Evolutionary conservation across 768 basidiomycete genomes (phyloP).

Genomic region (Xerocomellus dryophilus): DNA sequence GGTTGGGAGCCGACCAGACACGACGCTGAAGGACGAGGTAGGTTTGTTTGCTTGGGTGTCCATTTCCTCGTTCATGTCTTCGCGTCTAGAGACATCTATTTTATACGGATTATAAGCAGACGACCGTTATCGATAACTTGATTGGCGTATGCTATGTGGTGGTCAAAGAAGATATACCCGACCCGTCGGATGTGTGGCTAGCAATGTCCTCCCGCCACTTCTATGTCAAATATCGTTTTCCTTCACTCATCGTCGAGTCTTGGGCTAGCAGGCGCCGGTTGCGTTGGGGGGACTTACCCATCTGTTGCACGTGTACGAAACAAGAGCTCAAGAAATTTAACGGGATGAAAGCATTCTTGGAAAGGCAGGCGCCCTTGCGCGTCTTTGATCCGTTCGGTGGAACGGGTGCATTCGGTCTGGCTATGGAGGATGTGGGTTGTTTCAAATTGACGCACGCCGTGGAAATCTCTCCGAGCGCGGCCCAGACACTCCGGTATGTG

Average conservation of each 20-base stretch:
- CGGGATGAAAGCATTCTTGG: slow-evolving; percentile 33
- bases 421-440: slow-evolving; percentile 52
- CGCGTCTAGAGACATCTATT: slow-evolving; percentile 56
- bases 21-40: slow-evolving; percentile 57
- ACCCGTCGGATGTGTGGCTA: slow-evolving; percentile 47
- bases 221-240: slow-evolving; percentile 52
- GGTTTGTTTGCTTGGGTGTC: neutral
- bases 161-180: slow-evolving; percentile 31
- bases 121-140: slow-evolving; percentile 37
- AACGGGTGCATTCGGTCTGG: slow-evolving; percentile 59
- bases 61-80: neutral
- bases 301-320: slow-evolving; percentile 46
- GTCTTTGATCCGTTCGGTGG: slow-evolving; percentile 45
- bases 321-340: slow-evolving; percentile 32
- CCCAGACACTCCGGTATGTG: slow-evolving; percentile 57
- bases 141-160: slow-evolving; percentile 50
- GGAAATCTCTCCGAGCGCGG: slow-evolving; percentile 76
- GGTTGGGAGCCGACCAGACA: slow-evolving; percentile 36
- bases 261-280: slow-evolving; percentile 40
- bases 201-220: slow-evolving; percentile 55
- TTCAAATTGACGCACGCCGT: slow-evolving; percentile 61
- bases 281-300: slow-evolving; percentile 33
- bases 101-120: slow-evolving; percentile 47
- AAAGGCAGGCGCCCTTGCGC: slow-evolving; percentile 25
- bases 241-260: slow-evolving; percentile 34